A percentile compares a stretch with the other conserved stretches of the same genome.
These are phyloP conservation scores for Saccharomyces pastorianus DNA, from an alignment of 1,139 yeast species.

Conservation along the genomic window DNA sequence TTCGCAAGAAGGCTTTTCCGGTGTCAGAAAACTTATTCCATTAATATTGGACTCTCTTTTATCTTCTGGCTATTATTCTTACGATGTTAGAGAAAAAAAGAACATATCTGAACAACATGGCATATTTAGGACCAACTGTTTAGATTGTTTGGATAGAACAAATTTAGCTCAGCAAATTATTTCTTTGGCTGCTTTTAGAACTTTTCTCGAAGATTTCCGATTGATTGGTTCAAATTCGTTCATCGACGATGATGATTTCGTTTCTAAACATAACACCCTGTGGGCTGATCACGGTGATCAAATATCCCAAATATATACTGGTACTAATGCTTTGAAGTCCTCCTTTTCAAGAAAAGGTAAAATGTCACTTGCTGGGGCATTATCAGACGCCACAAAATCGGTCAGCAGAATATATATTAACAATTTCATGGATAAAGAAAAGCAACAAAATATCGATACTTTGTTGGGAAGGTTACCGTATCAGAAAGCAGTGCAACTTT, in stretches of 20 bases:
- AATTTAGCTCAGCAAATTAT: slow-evolving; percentile 87
- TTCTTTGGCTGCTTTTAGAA: slow-evolving; percentile 58
- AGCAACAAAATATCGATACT: slow-evolving; percentile 81
- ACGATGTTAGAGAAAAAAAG: slow-evolving; percentile 42
- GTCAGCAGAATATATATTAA: slow-evolving; percentile 92
- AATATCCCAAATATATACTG: slow-evolving; percentile 91
- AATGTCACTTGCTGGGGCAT: slow-evolving; percentile 92
- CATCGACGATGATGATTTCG: slow-evolving; percentile 40
- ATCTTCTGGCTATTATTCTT: slow-evolving; percentile 74
- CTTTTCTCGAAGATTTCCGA: slow-evolving; percentile 48
- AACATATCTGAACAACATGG: slow-evolving; percentile 75
- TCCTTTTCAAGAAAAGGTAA: slow-evolving; percentile 92
- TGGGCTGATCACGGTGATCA: slow-evolving; percentile 99
- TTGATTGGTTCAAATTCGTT: slow-evolving; percentile 29
- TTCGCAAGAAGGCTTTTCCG: slow-evolving; percentile 77
- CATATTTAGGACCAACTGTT: slow-evolving; percentile 83
- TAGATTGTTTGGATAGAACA: slow-evolving; percentile 92
- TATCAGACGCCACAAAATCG: slow-evolving; percentile 92
- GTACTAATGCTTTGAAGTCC: slow-evolving; percentile 92
- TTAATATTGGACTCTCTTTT: slow-evolving; percentile 56
- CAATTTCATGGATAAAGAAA: slow-evolving; percentile 85
- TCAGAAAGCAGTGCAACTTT: slow-evolving; percentile 62
- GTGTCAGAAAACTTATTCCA: slow-evolving; percentile 66
- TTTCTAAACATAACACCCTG: slow-evolving; percentile 61
- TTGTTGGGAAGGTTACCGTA: slow-evolving; percentile 73